phyloP scores from a whole-genome alignment of 1,139 yeast genomes.

The Magnusiomyces paraingens region DNA sequence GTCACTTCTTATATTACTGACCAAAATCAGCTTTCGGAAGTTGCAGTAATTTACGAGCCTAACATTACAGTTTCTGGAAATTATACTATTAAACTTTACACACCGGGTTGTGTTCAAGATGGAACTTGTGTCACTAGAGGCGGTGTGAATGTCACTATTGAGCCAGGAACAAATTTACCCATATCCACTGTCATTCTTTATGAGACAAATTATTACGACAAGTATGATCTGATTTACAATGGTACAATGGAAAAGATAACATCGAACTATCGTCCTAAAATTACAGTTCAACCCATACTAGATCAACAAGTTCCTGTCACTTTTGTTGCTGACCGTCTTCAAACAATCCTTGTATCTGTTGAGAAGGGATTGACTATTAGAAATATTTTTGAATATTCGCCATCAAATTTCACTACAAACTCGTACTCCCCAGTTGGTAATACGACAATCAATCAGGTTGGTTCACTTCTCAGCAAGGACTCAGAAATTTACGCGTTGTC shows the following conservation, averaged over 20 bases:
- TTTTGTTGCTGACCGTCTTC: conserved; percentile 69
- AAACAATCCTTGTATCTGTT: conserved; percentile 46
- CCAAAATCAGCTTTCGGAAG: conserved; percentile 30
- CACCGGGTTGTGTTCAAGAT: conserved; percentile 82
- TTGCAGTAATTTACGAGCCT: conserved; percentile 58
- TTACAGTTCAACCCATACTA: conserved; percentile 35
- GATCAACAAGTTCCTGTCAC: conserved; percentile 40
- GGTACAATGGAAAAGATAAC: conserved; percentile 59
- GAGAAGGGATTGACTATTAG: conserved; percentile 42
- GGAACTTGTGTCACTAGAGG: conserved; percentile 66
- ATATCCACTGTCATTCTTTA: conserved; percentile 39
- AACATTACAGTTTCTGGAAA: conserved; percentile 68
- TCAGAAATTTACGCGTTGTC: conserved; percentile 14
- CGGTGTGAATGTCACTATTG: conserved; percentile 67
- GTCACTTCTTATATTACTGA: conserved; percentile 34
- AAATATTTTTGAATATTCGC: conserved; percentile 77
- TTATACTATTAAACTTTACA: conserved; percentile 63
- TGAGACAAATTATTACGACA: conserved; percentile 73
- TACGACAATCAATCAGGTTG: conserved; percentile 60
- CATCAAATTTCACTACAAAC: conserved; percentile 52
- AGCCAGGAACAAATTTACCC: conserved; percentile 14
- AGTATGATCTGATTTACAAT: conserved; percentile 69
- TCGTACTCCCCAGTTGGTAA: conserved; percentile 47
- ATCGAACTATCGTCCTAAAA: conserved; percentile 41
- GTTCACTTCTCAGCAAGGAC: conserved; percentile 33